A percentile compares a stretch with the other conserved stretches of the same genome.
phyloP scores from a whole-genome alignment of 2,329 filamentous ascomycete genomes.

The Aureobasidium sp. region DNA sequence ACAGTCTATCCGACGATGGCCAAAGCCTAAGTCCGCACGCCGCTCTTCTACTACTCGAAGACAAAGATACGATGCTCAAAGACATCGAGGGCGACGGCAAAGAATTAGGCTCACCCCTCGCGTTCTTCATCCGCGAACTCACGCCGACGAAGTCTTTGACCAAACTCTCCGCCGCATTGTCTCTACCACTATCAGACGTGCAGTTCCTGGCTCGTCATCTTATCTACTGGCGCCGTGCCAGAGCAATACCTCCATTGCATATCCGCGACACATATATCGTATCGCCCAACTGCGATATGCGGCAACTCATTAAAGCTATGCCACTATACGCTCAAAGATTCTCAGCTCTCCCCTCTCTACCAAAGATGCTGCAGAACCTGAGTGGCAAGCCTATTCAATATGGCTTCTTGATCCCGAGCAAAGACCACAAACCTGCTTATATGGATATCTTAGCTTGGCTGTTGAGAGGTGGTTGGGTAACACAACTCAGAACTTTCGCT shows the following conservation, averaged over 20 bases:
- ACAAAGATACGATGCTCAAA: conserved; percentile 81
- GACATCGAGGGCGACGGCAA: conserved; percentile 75
- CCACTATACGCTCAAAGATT: conserved; percentile 81
- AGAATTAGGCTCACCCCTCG: conserved; percentile 78
- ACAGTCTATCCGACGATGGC: conserved; percentile 75
- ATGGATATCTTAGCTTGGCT: conserved; percentile 95
- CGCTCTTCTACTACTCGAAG: conserved; percentile 84
- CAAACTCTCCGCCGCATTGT: conserved; percentile 76
- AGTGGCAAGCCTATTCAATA: conserved; percentile 86
- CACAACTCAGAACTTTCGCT: conserved; percentile 90
- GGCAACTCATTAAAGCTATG: conserved; percentile 73
- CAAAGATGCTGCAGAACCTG: conserved; percentile 87
- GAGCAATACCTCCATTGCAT: conserved; percentile 91
- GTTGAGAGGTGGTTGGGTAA: conserved; percentile 93
- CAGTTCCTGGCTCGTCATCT: conserved; percentile 92
- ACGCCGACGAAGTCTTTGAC: conserved; percentile 71
- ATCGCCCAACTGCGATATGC: conserved; percentile 87
- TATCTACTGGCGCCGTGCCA: conserved; percentile 95
- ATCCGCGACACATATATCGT: conserved; percentile 92
- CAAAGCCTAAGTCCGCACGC: conserved; percentile 83
- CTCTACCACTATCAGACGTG: conserved; percentile 82
- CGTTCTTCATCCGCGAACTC: conserved; percentile 72
- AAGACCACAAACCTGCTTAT: conserved; percentile 88
- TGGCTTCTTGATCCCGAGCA: conserved; percentile 85
- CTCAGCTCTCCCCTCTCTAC: conserved; percentile 82